Evolutionary conservation across 495 filamentous ascomycete species (phyloP).

Genomic region (Parathielavia hyrcaniae): DNA sequence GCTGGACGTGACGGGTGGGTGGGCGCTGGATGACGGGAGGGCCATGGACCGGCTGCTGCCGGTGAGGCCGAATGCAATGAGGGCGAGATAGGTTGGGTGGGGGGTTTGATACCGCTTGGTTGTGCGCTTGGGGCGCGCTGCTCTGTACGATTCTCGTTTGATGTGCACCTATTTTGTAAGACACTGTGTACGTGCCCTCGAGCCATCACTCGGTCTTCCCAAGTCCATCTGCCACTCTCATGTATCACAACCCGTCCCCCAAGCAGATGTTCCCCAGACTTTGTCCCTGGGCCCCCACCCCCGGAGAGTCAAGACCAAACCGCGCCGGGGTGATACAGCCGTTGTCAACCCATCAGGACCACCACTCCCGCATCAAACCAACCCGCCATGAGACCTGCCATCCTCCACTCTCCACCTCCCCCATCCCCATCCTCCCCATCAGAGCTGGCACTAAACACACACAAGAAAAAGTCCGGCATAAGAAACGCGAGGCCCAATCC

Average conservation of each 20-base stretch:
- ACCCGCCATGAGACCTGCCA: too few species aligned
- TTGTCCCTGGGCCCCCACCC: not conserved
- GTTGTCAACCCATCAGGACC: not conserved
- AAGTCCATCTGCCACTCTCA: too few species aligned
- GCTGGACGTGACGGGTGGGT: slow-evolving; percentile 45
- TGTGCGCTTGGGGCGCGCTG: not conserved
- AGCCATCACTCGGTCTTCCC: too few species aligned
- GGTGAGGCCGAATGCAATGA: slow-evolving; percentile 33
- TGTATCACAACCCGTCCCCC: not conserved
- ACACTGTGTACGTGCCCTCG: not conserved
- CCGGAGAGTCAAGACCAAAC: not conserved
- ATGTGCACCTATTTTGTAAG: not conserved
- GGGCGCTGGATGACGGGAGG: slow-evolving; percentile 46
- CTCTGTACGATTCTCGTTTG: not conserved
- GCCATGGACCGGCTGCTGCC: slow-evolving; percentile 45
- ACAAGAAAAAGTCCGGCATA: too few species aligned
- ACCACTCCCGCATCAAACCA: too few species aligned
- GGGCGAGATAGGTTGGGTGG: not conserved
- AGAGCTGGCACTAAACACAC: too few species aligned
- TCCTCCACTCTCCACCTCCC: too few species aligned
- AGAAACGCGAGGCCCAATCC: too few species aligned
- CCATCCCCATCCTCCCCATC: too few species aligned
- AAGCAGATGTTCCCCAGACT: not conserved
- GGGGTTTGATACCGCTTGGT: not conserved
- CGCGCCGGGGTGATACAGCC: too few species aligned